Conservation (phyloP, 2,329 filamentous ascomycete species). For the Diplodia corticola region DNA sequence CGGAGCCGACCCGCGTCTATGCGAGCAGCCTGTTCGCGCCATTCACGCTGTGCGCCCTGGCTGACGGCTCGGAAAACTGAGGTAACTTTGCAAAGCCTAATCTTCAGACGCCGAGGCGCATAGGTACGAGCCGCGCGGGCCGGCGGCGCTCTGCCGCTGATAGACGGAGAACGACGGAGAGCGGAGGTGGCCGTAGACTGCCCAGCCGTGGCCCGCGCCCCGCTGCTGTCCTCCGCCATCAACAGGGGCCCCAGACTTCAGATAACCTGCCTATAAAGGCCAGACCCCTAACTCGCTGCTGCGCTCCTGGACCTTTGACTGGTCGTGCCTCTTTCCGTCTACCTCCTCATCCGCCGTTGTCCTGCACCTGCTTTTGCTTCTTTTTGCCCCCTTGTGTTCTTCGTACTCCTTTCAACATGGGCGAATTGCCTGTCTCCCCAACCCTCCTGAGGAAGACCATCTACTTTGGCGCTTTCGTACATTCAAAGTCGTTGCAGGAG, state of each 20-base stretch:
- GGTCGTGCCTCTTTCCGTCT: not conserved
- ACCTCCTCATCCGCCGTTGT: not conserved
- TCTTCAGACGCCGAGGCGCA: not conserved
- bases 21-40: not conserved
- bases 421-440: not conserved
- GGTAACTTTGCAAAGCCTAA: not conserved
- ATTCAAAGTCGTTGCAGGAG: slow-evolving; percentile 51
- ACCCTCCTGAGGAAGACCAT: slow-evolving; percentile 33
- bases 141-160: slow-evolving; percentile 9
- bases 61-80: not conserved
- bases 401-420: not conserved
- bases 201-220: not conserved
- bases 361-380: not conserved
- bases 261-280: slow-evolving; percentile 3
- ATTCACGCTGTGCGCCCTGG: no score
- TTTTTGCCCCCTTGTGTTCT: not conserved
- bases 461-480: slow-evolving; percentile 64
- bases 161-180: slow-evolving; percentile 18
- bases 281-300: not conserved
- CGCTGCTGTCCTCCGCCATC: not conserved
- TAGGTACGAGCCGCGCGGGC: not conserved
- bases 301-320: not conserved
- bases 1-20: not conserved
- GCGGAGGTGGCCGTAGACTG: slow-evolving; percentile 18
- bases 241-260: slow-evolving; percentile 7